Base-by-base conservation (phyloP, 2,329 filamentous ascomycete genomes). In the Paracamarosporium sp. region DNA sequence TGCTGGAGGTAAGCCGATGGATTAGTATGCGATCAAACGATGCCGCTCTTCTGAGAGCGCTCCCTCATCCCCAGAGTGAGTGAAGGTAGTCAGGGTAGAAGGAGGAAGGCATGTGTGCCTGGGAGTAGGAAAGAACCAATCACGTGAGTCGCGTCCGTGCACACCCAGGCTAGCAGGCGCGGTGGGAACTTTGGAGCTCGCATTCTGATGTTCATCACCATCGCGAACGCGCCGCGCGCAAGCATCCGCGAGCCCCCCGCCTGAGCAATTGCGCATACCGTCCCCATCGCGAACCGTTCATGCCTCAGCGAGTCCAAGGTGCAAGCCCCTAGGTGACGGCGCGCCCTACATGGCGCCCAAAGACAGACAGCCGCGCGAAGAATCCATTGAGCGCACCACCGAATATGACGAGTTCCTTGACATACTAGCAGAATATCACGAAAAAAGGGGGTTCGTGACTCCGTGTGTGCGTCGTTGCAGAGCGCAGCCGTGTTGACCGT, bases 341-440 rank as follows among this genome's bases (percentile, higher is more conserved):
- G 79, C 76, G 63, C 74, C 63, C 70, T 63, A 69, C 60, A 83
- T 82, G 78, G 80, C 79, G 64, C 80, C 81, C 53, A 74, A 66
- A 50, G 55, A 57, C 66, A 71, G 66, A 59, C 75, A 73, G 60
- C 76, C 69, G 47, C 67, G 76, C 61, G 81, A 82, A 56, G 70
- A 77, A 59, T 80, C 78, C 56, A 77, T 82, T 65, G 81, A 84
- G 62, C 77, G 71, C 66, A 79, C 79, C 9, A 66, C 85, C 50
- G 91, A 95, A 78, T 92, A 92, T 77, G 85, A 89, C 55, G 87
- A 90, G 41, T 96, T 96, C 75, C 90, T 96, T 71, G 82, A 85
- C 65, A 87, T 89, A 69, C 80, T 96, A 55, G 84, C 82, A 50
- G 86, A 83, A 45, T 96, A 92, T 73, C 92, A 96, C 77, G 83